Evolutionary conservation across 1,139 yeast species (phyloP), one percentile per base, ranked within the genome.

Genomic region (Scheffersomyces parashehatae): DNA sequence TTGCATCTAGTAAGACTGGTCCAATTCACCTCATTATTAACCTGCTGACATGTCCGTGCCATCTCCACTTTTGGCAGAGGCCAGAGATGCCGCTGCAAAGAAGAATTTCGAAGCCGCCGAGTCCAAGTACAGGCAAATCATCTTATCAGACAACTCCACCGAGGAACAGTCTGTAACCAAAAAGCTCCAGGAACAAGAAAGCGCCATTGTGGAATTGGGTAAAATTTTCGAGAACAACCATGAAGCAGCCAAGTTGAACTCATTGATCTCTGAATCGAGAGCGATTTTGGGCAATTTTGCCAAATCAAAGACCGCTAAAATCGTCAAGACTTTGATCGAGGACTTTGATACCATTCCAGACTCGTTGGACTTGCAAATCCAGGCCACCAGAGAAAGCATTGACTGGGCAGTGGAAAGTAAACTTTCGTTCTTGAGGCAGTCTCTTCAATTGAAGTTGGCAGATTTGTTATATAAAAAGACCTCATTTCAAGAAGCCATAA

Each of bases 221-320:
- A 73, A 75, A 45, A 56, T 85, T 14, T 85, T 82, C 59, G 75
- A 76, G 47, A 54, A 57, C 0, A 64, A 67, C 29, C 55, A 69
- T 9, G 73, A 81, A 41, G 70, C 77, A 16, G 70, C 65, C 5
- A 78, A 82, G 53, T 75, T 93, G 42, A 71, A 78, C 13, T 70
- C 68, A 34, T 79, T 93, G 58, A 81, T 93, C 38, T 73, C 81
- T n/a, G 77, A 81, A 38, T 85, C 96, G 0, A 79, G 95, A 52
- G 70, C 70, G 6, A 79, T 85, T 14, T 82, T 91, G 73, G 80
- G 81, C 9, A 75, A 80, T 43, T 83, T 89, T 61, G 97, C 99
- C 40, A 93, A 93, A 69, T 87, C 97, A 26, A 93, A 93, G 66
- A 88, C 97, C 8, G 97, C 98, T 35, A 93, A 91, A 64, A 87